Base-by-base conservation (phyloP, 1,139 yeast genomes). In the Hansenula lynferdii region DNA sequence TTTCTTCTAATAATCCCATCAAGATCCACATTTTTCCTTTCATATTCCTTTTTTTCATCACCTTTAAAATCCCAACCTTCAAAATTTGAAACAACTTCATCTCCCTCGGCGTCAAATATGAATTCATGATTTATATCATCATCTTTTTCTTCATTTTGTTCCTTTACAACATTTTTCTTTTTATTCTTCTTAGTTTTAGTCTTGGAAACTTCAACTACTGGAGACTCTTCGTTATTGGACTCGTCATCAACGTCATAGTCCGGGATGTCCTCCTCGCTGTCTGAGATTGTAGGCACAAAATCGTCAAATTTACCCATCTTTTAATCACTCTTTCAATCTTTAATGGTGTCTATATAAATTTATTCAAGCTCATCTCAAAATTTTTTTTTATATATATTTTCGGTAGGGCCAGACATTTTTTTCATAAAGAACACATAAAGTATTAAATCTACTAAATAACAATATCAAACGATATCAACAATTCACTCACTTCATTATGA, bases 1-100 rank as follows among this genome's bases (percentile, higher is more conserved):
- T 81, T 83, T 61, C 90, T 75, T 64, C 83, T 78, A 51, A 89
- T 83, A 41, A 89, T 89, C 21, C 80, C 80, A 55, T 89, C 96
- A 49, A 89, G 69, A 64, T 87, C 94, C n/a, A 89, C 96, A 42
- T 80, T 86, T 48, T 72, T 78, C 48, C 60, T 72, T 8, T 45
- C 51, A 24, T 48, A 51, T 18, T 56, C 61, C 18, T 55, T 57
- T 25, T 62, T 61, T n/a, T 62, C 66, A 38, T 70, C 75, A 14
- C 72, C 75, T 32, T 69, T 75, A 57, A 86, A 85, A 49, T 86
- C 89, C 96, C 96, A 89, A 4, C 95, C 96, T 35, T 77, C 78
- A 40, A 83, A 78, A 15, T 64, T 67, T 5, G 67, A 56, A 4
- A 67, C 54, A 2, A 70, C 58, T 24, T 72, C 80, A 29, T 69